Conservation (phyloP, 1,284 basidiomycete genomes). For the Coniferiporia weirii region DNA sequence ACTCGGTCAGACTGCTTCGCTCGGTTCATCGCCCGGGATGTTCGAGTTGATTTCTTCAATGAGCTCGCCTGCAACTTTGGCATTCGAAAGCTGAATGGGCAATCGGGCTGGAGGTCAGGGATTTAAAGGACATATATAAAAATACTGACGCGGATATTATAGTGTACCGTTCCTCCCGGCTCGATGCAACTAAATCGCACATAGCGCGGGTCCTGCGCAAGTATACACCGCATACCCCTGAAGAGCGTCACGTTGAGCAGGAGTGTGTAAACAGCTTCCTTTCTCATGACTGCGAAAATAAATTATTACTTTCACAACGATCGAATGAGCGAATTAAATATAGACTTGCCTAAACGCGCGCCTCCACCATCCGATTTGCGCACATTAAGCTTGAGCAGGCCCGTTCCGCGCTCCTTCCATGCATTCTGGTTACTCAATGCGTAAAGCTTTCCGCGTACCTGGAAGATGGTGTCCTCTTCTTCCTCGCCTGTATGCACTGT, state of each 20-base stretch:
- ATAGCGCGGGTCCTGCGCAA: conserved; percentile 78
- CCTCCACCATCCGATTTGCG: conserved; percentile 59
- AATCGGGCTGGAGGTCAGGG: neutral
- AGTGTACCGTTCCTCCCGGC: conserved; percentile 56
- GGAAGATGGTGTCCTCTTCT: conserved; percentile 80
- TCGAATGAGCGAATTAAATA: conserved; percentile 6
- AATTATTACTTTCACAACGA: neutral
- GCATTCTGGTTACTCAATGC: conserved; percentile 57
- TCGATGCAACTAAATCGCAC: conserved; percentile 76
- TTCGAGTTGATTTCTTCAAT: conserved; percentile 32
- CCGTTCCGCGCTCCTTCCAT: conserved; percentile 90
- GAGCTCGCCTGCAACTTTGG: conserved; percentile 32
- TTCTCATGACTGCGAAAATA: conserved; percentile 78
- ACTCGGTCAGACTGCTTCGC: conserved; percentile 9
- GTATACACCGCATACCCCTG: conserved; percentile 74
- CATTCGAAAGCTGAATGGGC: conserved; percentile 28
- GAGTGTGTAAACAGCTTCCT: conserved; percentile 85
- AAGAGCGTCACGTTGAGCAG: conserved; percentile 86
- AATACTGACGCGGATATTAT: conserved; percentile 68
- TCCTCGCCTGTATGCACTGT: conserved; percentile 89
- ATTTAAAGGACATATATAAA: conserved; percentile 18
- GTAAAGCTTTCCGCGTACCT: conserved; percentile 84
- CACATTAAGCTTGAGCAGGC: conserved; percentile 78
- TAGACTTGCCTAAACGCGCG: conserved; percentile 65
- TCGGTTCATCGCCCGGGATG: conserved; percentile 26